Evolutionary conservation across 768 basidiomycete genomes (phyloP), one percentile per base, ranked within the genome.

Genomic region (Roridomyces roridus): DNA sequence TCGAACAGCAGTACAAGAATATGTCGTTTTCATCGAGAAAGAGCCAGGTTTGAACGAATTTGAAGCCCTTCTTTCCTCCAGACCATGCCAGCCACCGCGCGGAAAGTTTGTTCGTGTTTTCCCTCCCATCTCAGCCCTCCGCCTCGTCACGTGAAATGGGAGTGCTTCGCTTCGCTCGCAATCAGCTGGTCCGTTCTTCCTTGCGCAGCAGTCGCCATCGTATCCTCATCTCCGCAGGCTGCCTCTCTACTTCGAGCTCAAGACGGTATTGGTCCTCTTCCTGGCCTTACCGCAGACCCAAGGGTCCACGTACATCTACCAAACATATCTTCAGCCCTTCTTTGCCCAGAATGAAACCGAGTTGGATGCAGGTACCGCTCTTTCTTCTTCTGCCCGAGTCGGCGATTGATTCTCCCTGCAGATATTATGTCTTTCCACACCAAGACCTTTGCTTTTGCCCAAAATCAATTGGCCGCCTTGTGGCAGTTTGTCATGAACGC

Each of bases 221-320:
- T 50, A 52, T 67, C 29, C 69, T 51, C 50, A 37, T 54, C 18
- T 36, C n/a, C 6, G 49, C 35, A 89, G 89, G 89, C 65, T 91
- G 37, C 89, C 89, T 7, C 88, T 91, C 67, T 91, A 90, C 66
- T 89, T 85, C 84, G 89, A 91, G 65, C 41, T 83, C 48, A 85
- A 89, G 63, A 88, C 85, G n/a, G 21, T 85, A 4, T 84, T 89
- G 67, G 67, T 91, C 4, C 75, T 91, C 23, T 91, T 85, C 74
- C 69, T 91, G 40, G 72, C 87, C 9, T 80, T 91, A 17, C 88
- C 88, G 7, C 87, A 89, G 72, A 87, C 81, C 1, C 80, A 88
- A 80, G 89, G 88, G 42, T 87, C 88, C 6, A 82, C 81, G 1
- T 87, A 83, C 70, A 71, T 91, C 52, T 91, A 88, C 72, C 73